phyloP scores from a whole-genome alignment of 1,284 basidiomycete genomes.

The Pyrrhoderma lamaoense region DNA sequence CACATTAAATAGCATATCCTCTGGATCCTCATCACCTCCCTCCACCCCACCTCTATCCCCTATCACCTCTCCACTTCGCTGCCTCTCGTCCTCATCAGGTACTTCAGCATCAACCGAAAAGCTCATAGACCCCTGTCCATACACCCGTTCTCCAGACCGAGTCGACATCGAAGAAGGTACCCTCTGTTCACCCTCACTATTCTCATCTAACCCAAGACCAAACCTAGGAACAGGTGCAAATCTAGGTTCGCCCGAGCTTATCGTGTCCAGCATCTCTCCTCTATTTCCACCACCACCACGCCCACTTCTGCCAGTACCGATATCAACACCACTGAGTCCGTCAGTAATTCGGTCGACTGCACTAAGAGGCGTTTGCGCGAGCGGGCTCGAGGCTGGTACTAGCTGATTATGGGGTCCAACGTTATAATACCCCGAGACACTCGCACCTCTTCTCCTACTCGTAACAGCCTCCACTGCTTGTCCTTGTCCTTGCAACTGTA shows the following conservation, averaged over 20 bases:
- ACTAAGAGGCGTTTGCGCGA: constrained; percentile 15
- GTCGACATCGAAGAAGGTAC: not conserved
- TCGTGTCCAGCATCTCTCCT: no score
- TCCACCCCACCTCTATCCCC: not conserved
- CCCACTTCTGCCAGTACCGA: not conserved
- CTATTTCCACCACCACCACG: no score
- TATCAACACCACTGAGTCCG: no score
- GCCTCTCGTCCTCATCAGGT: constrained; percentile 5
- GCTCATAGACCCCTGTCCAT: constrained; percentile 6
- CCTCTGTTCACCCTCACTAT: no score
- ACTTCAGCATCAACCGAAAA: constrained; percentile 11
- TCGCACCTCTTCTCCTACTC: not conserved
- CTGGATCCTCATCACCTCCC: not conserved
- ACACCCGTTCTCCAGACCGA: constrained; percentile 7
- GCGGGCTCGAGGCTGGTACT: constrained; percentile 12
- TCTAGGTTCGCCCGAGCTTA: no score
- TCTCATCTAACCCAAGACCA: no score
- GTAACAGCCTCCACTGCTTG: not conserved
- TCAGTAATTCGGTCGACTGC: not conserved
- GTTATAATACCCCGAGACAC: not conserved
- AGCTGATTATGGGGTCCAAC: not conserved
- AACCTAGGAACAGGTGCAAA: no score
- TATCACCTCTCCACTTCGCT: no score
- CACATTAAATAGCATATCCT: no score
- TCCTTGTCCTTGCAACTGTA: not conserved